Evolutionary conservation across 225 moss, liverwort and hornwort genomes (phyloP), one percentile per base, ranked within the genome.

Genomic region (Sphagnum tenellum): DNA sequence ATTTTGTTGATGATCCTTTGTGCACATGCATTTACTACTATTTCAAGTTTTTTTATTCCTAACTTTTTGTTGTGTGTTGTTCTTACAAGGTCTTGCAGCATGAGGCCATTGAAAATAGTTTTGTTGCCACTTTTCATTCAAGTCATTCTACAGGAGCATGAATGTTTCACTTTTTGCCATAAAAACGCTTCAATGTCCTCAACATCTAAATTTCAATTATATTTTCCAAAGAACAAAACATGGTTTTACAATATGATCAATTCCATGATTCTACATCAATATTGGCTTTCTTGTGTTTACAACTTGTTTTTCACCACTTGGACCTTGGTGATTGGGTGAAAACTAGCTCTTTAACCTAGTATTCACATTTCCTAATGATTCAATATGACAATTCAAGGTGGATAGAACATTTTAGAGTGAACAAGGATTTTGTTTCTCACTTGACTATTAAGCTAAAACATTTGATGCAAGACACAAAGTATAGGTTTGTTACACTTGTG

Each of bases 311-410:
- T 59, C 9, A 29, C 5, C 58, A 7, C 5, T 29, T 29, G 5
- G 58, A 59, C 5, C 58, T 59, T 8, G 58, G 58, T 0, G 14
- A 59, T 12, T 59, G 58, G 58, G 58, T 59, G n/a, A 59, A 59
- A 29, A 2, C 58, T 9, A 5, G 58, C 1, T 8, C 9, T 12
- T 2, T 2, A 5, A 29, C 58, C 1, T 59, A 2, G 58, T 59
- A 59, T 12, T 59, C 14, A 5, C n/a, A 59, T 59, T 59, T 59
- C 58, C 14, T 2, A 12, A 12, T 59, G 5, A 29, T 29, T 29
- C 29, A 29, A 29, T 29, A 29, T 29, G 29, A 29, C 29, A 29
- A 29, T n/a, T n/a, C n/a, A n/a, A n/a, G 0, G 29, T 29, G 29
- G 29, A 29, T 29, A 29, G 29, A 29, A 1, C 29, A 29, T 1